Evolutionary conservation across 2,329 filamentous ascomycete species (phyloP), one percentile per base, ranked within the genome.

Genomic region (Ophiostoma quercus): DNA sequence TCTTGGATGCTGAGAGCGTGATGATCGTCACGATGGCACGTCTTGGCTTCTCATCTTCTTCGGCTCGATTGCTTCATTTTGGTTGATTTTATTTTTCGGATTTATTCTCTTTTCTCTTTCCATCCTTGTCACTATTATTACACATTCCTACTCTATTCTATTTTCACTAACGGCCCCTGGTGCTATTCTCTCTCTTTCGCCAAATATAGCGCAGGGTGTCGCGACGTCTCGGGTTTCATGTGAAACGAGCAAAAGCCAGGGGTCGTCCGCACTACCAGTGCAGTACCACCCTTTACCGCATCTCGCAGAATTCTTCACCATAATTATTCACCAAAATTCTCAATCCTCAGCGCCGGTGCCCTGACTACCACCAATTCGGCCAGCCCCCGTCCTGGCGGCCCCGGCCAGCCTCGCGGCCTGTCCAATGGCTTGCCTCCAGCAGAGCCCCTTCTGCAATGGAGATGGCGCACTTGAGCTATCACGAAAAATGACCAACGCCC

Each of bases 141-240:
- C 25, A 62, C 14, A 62, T 62, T 29, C 54, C 25, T 62, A 4
- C 57, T 62, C 22, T 25, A 29, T 62, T 29, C 37, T 4, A n/a
- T n/a, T n/a, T 34, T 39, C n/a, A 16, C 37, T 9, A 3, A 19
- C 37, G 4, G 11, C 41, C 14, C 68, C 34, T 37, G 19, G 60
- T 57, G 11, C 19, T 54, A 51, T 65, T 65, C 47, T 9, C n/a
- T 29, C 22, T 29, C 2, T 2, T 37, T 6, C 60, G 65, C 47
- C n/a, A 67, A 47, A 66, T 25, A 47, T 66, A 41, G 66, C 29
- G 66, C 69, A 67, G 67, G 67, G 57, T 62, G 69, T 67, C 73
- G 73, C 72, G 73, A 84, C 82, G 75, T 76, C 75, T 78, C 76
- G 74, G 75, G 81, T 83, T 83, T 84, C 82, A 81, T 73, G 75